Evolutionary conservation across 2,329 filamentous ascomycete genomes (phyloP), one percentile per base, ranked within the genome.

Genomic region (Alternaria dauci): DNA sequence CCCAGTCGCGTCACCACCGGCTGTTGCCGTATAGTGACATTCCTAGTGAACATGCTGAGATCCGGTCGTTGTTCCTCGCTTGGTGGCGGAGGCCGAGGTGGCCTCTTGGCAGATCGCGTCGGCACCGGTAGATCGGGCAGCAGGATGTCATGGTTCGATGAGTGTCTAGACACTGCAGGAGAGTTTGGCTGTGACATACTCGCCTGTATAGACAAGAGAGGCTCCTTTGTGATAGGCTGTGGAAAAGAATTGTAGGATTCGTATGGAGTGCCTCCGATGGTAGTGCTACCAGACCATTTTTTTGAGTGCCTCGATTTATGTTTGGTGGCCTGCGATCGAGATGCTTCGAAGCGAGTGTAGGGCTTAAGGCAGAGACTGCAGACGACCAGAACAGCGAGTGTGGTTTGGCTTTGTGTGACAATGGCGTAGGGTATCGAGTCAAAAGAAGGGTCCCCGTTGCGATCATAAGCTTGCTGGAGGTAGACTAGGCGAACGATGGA

Each of bases 401-500:
- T 63, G 9, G 68, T 61, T 36, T 74, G 71, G 28, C 52, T 52
- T 61, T 72, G 71, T 16, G 71, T 71, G n/a, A 61, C 56, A 28
- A 71, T 66, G 16, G 43, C 47, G 48, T 72, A 75, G 3, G 68
- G 71, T 14, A 70, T 65, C 26, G 55, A 69, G 34, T 64, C 54
- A 44, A 69, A 71, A 16, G 68, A 57, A 28, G 59, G 61, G 41
- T 72, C 66, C 2, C 59, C 42, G 12, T 42, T 26, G 38, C 54
- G 23, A 43, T 55, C 52, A 25, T 64, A 51, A 20, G 61, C 62
- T 39, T 52, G 65, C 26, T 58, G 53, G 9, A 76, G 56, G 32
- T 66, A 68, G 20, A 70, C 7, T 9, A 75, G 51, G 39, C 72
- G 69, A 50, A 65, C 20, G 32, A 70, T 42, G 3, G 71, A 74